Conservation (phyloP, 2,329 filamentous ascomycete genomes). For the Elsinoe arachidis region DNA sequence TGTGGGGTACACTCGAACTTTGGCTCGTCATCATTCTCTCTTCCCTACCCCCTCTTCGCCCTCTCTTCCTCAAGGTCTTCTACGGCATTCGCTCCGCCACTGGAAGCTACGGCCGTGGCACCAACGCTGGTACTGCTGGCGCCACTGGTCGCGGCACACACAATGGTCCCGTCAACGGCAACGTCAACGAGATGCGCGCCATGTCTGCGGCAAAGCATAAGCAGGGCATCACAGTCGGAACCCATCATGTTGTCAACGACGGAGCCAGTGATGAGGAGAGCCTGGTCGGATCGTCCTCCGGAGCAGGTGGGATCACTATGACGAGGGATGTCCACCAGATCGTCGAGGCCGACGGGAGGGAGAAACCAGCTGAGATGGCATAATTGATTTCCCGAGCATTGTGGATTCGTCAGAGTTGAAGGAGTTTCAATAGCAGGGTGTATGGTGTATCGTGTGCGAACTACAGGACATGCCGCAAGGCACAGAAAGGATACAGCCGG, state of each 20-base stretch:
- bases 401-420: no score
- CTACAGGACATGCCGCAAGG: no score
- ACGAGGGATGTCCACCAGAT: background rate
- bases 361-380: background rate
- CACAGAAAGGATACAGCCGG: no score
- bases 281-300: background rate
- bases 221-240: background rate
- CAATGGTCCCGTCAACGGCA: background rate
- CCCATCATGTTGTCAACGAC: background rate
- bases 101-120: background rate
- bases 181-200: background rate
- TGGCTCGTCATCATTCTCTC: slow-evolving; percentile 13
- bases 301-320: background rate
- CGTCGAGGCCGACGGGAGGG: background rate
- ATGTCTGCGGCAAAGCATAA: background rate
- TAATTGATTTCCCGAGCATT: background rate
- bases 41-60: slow-evolving; percentile 10
- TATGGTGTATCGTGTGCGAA: no score
- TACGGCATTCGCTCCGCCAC: slow-evolving; percentile 3
- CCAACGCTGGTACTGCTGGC: no score
- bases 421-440: no score
- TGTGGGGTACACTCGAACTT: slow-evolving; percentile 7
- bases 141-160: background rate
- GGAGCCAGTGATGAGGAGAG: background rate
- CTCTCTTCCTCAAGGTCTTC: slow-evolving; percentile 11